Conservation (phyloP, 352 stramenopile species). For the Saprolegnia diclina region DNA sequence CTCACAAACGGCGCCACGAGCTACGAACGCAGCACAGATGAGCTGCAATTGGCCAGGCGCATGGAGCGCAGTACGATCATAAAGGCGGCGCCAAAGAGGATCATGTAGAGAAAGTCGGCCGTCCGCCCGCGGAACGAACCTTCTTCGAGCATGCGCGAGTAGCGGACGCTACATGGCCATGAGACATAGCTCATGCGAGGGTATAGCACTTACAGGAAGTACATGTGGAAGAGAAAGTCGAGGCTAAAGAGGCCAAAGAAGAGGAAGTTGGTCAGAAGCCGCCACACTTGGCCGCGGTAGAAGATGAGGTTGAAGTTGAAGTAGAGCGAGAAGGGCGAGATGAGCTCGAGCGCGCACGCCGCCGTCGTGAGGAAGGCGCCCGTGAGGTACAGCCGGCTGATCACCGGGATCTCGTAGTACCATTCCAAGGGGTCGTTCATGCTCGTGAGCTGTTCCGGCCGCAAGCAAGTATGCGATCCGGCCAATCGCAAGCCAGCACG, state of each 20-base stretch:
- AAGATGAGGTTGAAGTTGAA: conserved; percentile 96
- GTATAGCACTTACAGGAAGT: conserved; percentile 89
- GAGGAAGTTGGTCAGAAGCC: conserved; percentile 97
- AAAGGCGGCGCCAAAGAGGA: conserved; percentile 91
- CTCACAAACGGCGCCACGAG: conserved; percentile 93
- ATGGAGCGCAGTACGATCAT: conserved; percentile 84
- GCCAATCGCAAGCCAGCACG: conserved; percentile 6
- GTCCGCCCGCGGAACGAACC: conserved; percentile 96
- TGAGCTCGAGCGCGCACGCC: conserved; percentile 93
- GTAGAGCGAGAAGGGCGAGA: conserved; percentile 95
- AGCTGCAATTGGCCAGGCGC: not conserved
- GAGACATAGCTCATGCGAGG: not conserved
- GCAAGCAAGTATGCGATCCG: not conserved
- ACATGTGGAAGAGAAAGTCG: conserved; percentile 99
- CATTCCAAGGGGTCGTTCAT: conserved; percentile 90
- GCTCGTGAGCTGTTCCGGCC: not conserved
- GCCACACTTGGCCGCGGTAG: conserved; percentile 96
- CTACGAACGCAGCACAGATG: conserved; percentile 31
- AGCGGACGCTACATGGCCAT: conserved; percentile 68
- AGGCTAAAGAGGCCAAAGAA: conserved; percentile 99
- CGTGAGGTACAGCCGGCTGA: conserved; percentile 97
- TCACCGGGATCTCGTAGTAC: conserved; percentile 98
- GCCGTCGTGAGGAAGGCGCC: conserved; percentile 96
- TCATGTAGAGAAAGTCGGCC: conserved; percentile 97
- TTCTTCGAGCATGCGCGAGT: conserved; percentile 96